These are phyloP conservation scores for Candida pini DNA, from an alignment of 805 yeast genomes.

Conservation along the genomic window DNA sequence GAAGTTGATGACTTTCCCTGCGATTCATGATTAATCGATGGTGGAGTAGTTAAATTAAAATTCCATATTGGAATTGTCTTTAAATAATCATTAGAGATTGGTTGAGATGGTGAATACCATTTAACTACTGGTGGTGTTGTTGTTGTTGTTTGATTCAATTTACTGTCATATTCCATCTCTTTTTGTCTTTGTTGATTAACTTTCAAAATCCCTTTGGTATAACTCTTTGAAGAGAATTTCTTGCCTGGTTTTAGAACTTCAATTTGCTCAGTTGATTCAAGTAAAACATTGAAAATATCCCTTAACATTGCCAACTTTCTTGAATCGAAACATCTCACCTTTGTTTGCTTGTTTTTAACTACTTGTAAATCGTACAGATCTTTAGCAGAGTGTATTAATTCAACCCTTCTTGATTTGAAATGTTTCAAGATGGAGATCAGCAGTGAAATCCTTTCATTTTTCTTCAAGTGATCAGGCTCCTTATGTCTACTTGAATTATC, in stretches of 20 bases:
- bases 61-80: background rate
- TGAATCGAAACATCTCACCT: conserved; percentile 15
- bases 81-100: too few relatives aligned
- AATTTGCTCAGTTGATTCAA: conserved; percentile 8
- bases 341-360: conserved; percentile 8
- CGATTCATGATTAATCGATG: too few relatives aligned
- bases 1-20: too few relatives aligned
- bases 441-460: conserved; percentile 47
- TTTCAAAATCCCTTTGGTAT: conserved; percentile 13
- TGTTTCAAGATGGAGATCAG: conserved; percentile 35
- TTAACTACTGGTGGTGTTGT: background rate
- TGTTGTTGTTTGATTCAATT: background rate
- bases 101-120: background rate
- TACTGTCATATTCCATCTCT: background rate
- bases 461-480: conserved; percentile 71
- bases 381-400: conserved; percentile 19
- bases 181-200: background rate
- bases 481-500: conserved; percentile 44
- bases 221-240: conserved; percentile 24
- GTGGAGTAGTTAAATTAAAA: background rate
- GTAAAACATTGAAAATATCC: conserved; percentile 23
- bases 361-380: conserved; percentile 19
- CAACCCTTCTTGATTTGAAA: conserved; percentile 16
- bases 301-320: conserved; percentile 18
- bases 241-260: conserved; percentile 27